phyloP scores from a whole-genome alignment of 2,329 filamentous ascomycete species.

The Exophiala aquamarina region DNA sequence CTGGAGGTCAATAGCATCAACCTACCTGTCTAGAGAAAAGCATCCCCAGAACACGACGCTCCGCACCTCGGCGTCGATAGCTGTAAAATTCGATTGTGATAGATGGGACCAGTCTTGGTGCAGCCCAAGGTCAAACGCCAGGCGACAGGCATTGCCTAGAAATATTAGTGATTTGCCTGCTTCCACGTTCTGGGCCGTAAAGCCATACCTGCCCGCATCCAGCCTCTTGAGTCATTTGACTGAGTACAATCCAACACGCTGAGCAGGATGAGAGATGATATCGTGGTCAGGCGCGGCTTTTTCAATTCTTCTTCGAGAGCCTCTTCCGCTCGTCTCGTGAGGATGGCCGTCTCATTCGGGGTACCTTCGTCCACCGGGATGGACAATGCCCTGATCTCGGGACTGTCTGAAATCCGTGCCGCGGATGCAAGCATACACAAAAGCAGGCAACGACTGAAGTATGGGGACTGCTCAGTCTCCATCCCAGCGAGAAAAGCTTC shows the following conservation, averaged over 20 bases:
- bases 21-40: constrained; percentile 7
- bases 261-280: constrained; percentile 11
- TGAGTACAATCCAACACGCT: constrained; percentile 10
- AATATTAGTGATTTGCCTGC: no score
- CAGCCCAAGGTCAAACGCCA: constrained; percentile 13
- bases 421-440: constrained; percentile 15
- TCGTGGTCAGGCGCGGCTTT: constrained; percentile 10
- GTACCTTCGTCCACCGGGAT: constrained; percentile 3
- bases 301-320: constrained; percentile 10
- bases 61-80: constrained; percentile 6
- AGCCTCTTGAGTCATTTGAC: constrained; percentile 13
- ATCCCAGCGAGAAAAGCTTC: constrained; percentile 15
- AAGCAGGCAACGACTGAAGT: constrained; percentile 14
- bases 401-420: constrained; percentile 8
- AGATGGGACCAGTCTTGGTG: constrained; percentile 9
- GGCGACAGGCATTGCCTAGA: constrained; percentile 11
- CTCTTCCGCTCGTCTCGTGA: constrained; percentile 5
- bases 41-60: constrained; percentile 10
- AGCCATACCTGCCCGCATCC: constrained; percentile 17
- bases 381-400: constrained; percentile 6
- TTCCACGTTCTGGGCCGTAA: no score
- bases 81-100: not conserved
- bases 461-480: constrained; percentile 5
- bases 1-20: not conserved
- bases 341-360: constrained; percentile 4